These are phyloP conservation scores for Ochromonas danica DNA, from an alignment of 108 stramenopile genomes.

Conservation along the genomic window DNA sequence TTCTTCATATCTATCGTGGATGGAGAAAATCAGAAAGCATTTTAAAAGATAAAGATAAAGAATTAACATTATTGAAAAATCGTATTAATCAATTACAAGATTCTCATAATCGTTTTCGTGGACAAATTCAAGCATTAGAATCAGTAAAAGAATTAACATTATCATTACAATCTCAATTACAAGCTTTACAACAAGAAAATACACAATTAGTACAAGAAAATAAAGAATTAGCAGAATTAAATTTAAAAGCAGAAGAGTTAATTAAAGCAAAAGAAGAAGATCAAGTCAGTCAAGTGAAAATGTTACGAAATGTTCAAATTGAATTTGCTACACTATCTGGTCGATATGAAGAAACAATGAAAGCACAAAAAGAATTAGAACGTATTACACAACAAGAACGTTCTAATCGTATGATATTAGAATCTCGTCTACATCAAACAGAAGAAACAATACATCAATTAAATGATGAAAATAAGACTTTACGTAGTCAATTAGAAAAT, in stretches of 20 bases:
- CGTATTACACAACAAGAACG: neutral
- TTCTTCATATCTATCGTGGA: slow-evolving; percentile 33
- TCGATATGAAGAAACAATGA: slow-evolving; percentile 27
- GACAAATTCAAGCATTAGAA: slow-evolving; percentile 23
- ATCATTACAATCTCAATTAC: neutral
- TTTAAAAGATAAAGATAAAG: neutral
- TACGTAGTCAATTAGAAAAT: neutral
- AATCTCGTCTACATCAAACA: neutral
- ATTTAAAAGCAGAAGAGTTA: slow-evolving; percentile 19
- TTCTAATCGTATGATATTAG: neutral
- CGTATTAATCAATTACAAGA: slow-evolving; percentile 4
- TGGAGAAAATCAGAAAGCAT: slow-evolving; percentile 10
- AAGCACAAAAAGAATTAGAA: slow-evolving; percentile 12
- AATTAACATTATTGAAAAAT: neutral
- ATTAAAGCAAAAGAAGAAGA: neutral
- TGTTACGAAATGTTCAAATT: neutral
- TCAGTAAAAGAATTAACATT: slow-evolving; percentile 21
- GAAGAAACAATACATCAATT: neutral
- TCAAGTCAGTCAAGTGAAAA: neutral
- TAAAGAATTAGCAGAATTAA: neutral
- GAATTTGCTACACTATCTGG: slow-evolving; percentile 9
- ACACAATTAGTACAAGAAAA: slow-evolving; percentile 20
- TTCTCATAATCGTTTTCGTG: neutral
- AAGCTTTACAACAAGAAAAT: slow-evolving; percentile 21
- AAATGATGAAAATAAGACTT: slow-evolving; percentile 2